A percentile compares a stretch with the other conserved stretches of the same genome.
Conservation (phyloP, 139 green algal species). For the Chara braunii region DNA sequence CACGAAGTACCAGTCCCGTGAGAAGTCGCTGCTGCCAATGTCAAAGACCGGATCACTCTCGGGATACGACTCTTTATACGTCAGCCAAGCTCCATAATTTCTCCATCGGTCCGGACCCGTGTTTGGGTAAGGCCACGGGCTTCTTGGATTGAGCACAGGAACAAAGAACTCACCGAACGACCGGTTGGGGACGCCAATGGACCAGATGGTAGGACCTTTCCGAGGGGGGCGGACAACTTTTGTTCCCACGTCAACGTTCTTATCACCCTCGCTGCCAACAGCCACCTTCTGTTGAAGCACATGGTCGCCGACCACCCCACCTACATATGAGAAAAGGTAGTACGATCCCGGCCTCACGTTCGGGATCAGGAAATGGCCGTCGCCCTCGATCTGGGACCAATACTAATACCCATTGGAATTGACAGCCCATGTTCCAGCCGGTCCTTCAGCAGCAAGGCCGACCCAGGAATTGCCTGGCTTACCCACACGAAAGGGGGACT, state of each 20-base stretch:
- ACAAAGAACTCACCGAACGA: slow-evolving; percentile 20
- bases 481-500: too few species aligned
- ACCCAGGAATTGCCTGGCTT: slow-evolving; percentile 15
- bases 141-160: slow-evolving; percentile 11
- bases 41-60: slow-evolving; percentile 1
- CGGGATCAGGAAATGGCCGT: not conserved
- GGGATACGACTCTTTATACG: slow-evolving; percentile 1
- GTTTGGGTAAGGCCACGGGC: slow-evolving; percentile 9
- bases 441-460: not conserved
- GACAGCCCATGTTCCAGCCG: not conserved
- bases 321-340: slow-evolving; percentile 23
- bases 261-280: too few species aligned
- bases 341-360: slow-evolving; percentile 20
- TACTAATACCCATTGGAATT: slow-evolving; percentile 25
- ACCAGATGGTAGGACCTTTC: slow-evolving; percentile 13
- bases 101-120: slow-evolving; percentile 6
- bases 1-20: slow-evolving; percentile 13
- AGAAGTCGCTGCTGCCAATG: not conserved
- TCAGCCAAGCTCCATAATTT: slow-evolving; percentile 14
- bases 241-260: too few species aligned
- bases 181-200: slow-evolving; percentile 18
- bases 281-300: too few species aligned
- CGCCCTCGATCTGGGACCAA: slow-evolving; percentile 6
- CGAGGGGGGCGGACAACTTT: slow-evolving; percentile 10
- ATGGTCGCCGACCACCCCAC: slow-evolving; percentile 20